Conservation (phyloP, 306 rosid species). For the Gillenia trifoliata region DNA sequence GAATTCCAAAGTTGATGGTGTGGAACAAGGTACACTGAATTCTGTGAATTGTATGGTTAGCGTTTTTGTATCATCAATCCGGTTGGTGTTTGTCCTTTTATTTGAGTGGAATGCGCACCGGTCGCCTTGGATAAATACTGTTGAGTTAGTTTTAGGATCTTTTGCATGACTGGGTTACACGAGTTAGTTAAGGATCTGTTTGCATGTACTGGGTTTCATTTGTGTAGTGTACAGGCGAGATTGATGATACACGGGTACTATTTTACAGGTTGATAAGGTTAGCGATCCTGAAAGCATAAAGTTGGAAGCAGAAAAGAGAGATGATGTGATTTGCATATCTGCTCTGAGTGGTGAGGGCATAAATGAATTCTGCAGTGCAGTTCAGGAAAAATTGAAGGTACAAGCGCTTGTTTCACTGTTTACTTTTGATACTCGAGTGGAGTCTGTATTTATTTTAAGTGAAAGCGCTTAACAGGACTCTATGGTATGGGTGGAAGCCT, state of each 20-base stretch:
- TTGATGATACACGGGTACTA: conserved; percentile 10
- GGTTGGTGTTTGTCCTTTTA: not conserved
- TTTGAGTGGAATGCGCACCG: not conserved
- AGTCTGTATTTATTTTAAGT: conserved; percentile 11
- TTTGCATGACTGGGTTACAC: no score
- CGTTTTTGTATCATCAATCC: no score
- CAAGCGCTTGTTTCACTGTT: conserved; percentile 3
- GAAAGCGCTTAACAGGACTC: conserved; percentile 48
- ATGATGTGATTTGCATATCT: conserved; percentile 75
- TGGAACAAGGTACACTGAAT: conserved; percentile 76
- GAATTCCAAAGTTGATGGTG: conserved; percentile 83
- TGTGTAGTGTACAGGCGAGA: not conserved
- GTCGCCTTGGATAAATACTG: not conserved
- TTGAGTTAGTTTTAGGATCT: no score
- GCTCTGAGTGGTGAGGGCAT: conserved; percentile 75
- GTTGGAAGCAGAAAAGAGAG: conserved; percentile 71
- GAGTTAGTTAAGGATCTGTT: no score
- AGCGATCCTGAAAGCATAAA: conserved; percentile 55
- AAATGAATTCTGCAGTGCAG: conserved; percentile 66
- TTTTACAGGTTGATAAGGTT: conserved; percentile 68
- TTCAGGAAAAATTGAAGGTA: conserved; percentile 85
- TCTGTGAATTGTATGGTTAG: no score
- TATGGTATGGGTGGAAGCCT: conserved; percentile 97
- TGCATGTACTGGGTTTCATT: not conserved
- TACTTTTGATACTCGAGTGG: not conserved